Base-by-base conservation (phyloP, 2,329 filamentous ascomycete genomes). In the Lachnellula cervina region DNA sequence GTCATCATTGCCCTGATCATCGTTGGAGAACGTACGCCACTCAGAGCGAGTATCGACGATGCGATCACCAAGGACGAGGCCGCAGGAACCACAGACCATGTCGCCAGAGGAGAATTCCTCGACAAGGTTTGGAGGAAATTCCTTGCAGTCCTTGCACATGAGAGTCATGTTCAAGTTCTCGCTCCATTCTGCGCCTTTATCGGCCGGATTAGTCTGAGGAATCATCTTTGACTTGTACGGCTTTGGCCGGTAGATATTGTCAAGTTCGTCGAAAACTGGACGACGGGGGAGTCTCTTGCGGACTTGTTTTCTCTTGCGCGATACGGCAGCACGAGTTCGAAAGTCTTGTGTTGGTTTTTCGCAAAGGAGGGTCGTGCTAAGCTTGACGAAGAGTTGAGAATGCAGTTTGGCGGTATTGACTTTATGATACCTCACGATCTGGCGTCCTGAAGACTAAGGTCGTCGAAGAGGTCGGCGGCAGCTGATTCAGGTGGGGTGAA, bases 21-120 rank as follows among this genome's bases (percentile, higher is more conserved):
- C 94, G 71, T 97, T 97, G 70, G 92, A 91, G 75, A 99, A 99
- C 0, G 94, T 99, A 70, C 94, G 90, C 94, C 94, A 99, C 76
- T 99, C 94, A 48, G 91, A 96, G 60, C 95, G 88, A 59, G 90
- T 95, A 70, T 99, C 95, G 69, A 99, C 92, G 70, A 94, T 91
- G 63, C 90, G 88, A 68, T 93, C 89, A 58, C 89, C 88, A 32
- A 99, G 82, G 5, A 99, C 94, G 35, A 97, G 80, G 38, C 94
- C 94, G 68, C 94, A 99, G 59, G 88, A 90, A 56, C 82, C 88
- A 71, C 94, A 99, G 54, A 99, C 90, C 71, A 95, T 89, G 72
- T 99, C 94, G 62, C 90, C 90, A 37, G 86, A 89, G 5, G 91
- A 91, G 70, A 93, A 94, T 71, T 97, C 94, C 70, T 97, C 94